Base-by-base conservation (phyloP, 2,329 filamentous ascomycete species). In the Cyphellophora attinorum region DNA sequence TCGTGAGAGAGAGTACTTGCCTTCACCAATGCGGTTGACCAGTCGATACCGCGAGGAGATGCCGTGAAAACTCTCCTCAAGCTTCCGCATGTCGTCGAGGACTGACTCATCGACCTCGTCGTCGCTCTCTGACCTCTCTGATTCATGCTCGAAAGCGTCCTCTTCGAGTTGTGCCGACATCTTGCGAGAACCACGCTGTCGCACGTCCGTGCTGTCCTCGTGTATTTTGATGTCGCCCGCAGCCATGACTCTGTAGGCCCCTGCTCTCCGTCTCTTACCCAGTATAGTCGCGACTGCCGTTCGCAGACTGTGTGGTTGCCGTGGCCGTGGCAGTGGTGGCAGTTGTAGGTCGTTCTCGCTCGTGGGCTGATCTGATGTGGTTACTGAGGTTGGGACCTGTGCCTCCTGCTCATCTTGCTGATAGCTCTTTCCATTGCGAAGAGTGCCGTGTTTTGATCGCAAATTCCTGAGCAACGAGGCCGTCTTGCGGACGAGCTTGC, bases 11-110 rank as follows among this genome's bases (percentile, higher is more conserved):
- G 19, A 10, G 35, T 19, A 39, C 49, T 37, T 61, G 88, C 86
- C 91, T 73, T 98, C 91, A 53, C 91, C 91, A 53, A 98, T 98
- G 43, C 89, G 81, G 61, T 95, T 95, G 56, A 98, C 91, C 35
- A 98, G 64, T 34, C 88, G 79, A 60, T 89, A 98, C 38, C 80
- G 77, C 50, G 84, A 72, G 46, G 74, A 81, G 56, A 96, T 93
- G 33, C 82, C 84, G 23, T 79, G 79, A 55, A 96, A 95, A 19
- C 78, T 81, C 35, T 76, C 69, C 49, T 89, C 79, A 38, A 98
- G 76, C 47, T 79, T 84, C 34, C 77, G 74, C 75, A 98, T 98
- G 57, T 98, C 91, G 34, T 86, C 77, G 42, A 77, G 73, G 11
- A 94, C 83, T 2, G 55, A 57, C 35, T 62, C 60, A 27, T 67